Base-by-base conservation (phyloP, 345 rosid genomes). In the Brassica carinata region DNA sequence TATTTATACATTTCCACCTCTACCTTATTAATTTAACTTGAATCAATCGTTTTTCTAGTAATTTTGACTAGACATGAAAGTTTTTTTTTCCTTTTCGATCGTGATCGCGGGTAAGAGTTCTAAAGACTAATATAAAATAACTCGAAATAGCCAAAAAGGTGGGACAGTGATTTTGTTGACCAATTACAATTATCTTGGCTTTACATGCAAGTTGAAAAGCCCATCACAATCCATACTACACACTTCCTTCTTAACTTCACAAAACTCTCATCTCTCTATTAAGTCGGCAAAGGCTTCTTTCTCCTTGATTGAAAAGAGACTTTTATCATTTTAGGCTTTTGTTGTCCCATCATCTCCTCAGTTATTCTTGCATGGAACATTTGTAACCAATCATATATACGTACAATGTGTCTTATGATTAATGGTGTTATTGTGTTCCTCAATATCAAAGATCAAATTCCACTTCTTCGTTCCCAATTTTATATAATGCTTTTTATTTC, bases 281-380 rank as follows among this genome's bases (percentile, higher is more conserved):
- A 68, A 62, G 83, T 80, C 79, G 79, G 83, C 79, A 74, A n/a
- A 74, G 10, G 5, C 61, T 72, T 51, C 68, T 27, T 71, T 64
- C 71, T 63, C 36, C 29, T 70, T 75, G 34, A 36, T 63, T 64
- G 10, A n/a, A 38, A 64, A 34, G 23, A 77, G 72, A 78, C 64
- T 69, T 43, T 45, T 69, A 61, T 62, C 75, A 8, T 11, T 77
- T 5, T 75, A 51, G 58, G 58, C 58, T n/a, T 26, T n/a, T 10
- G 30, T 17, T 64, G 15, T 67, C 26, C 26, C 61, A 72, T 53
- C 72, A 51, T 38, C 18, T 30, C 69, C 55, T 69, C 51, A 51
- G 71, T 64, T 77, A 64, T 77, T 71, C 7, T 64, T 51, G 62
- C 31, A 26, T 10, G 17, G 2, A 61, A 40, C 5, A 15, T 48